phyloP scores from a whole-genome alignment of 768 basidiomycete genomes.

The Lentinula detonsa region DNA sequence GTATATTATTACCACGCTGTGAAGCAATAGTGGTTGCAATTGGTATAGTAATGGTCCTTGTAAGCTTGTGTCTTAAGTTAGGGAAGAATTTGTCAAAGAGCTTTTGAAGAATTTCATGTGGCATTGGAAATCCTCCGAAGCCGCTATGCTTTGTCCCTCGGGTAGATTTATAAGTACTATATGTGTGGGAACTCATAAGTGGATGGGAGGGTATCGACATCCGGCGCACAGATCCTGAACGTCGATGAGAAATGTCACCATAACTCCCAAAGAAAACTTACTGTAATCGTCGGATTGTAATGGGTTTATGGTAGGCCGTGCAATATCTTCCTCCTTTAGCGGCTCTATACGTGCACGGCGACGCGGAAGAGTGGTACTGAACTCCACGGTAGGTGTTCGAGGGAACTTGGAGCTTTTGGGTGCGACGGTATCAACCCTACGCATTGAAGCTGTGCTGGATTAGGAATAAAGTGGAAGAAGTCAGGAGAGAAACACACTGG shows the following conservation, averaged over 20 bases:
- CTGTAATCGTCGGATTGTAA: conserved; percentile 13
- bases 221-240: conserved; percentile 16
- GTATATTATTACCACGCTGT: conserved; percentile 24
- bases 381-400: conserved; percentile 46
- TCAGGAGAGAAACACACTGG: conserved; percentile 19
- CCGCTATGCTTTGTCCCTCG: conserved; percentile 34
- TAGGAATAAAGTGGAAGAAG: background rate
- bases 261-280: background rate
- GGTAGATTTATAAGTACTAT: conserved; percentile 12
- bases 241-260: background rate
- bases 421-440: conserved; percentile 30
- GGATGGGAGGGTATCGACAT: conserved; percentile 13
- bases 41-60: conserved; percentile 72
- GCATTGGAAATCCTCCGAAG: conserved; percentile 76
- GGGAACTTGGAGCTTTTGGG: conserved; percentile 17
- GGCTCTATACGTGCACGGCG: conserved; percentile 19
- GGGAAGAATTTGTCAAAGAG: conserved; percentile 62
- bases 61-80: conserved; percentile 46
- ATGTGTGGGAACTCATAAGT: conserved; percentile 14
- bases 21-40: conserved; percentile 56
- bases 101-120: conserved; percentile 43
- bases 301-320: background rate
- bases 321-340: background rate
- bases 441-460: conserved; percentile 21
- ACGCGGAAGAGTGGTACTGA: conserved; percentile 27